phyloP scores from a whole-genome alignment of 2,329 filamentous ascomycete species.

The Cytospora chrysosperma region DNA sequence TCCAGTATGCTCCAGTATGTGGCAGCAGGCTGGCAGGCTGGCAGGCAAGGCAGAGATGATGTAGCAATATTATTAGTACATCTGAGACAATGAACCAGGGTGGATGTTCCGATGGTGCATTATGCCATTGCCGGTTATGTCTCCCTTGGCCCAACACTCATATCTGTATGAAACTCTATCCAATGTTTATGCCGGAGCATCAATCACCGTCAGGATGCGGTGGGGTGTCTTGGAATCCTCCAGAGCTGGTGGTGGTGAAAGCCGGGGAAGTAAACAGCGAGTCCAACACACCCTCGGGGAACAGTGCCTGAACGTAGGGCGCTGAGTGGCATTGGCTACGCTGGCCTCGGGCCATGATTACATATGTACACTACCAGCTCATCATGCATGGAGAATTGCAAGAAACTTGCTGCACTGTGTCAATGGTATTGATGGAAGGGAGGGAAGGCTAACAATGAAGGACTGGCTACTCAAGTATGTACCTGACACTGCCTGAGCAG shows the following conservation, averaged over 20 bases:
- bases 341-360: neutral
- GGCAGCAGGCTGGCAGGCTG: slow-evolving; percentile 4
- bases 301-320: neutral
- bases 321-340: neutral
- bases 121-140: too few species aligned
- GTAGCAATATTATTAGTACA: neutral
- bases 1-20: too few species aligned
- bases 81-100: neutral
- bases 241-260: neutral
- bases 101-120: neutral
- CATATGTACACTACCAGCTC: slow-evolving; percentile 36
- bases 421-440: neutral
- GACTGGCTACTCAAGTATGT: neutral
- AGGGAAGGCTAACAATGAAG: neutral
- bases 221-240: neutral
- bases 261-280: neutral
- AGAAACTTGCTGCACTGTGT: slow-evolving; percentile 26
- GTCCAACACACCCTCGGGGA: neutral
- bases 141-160: neutral
- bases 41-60: neutral
- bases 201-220: neutral
- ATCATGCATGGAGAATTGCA: slow-evolving; percentile 39
- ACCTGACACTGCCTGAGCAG: too few species aligned
- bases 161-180: neutral
- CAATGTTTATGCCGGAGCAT: neutral